Evolutionary conservation across 768 basidiomycete species (phyloP), one percentile per base, ranked within the genome.

Genomic region (Chalciporus piperatus): DNA sequence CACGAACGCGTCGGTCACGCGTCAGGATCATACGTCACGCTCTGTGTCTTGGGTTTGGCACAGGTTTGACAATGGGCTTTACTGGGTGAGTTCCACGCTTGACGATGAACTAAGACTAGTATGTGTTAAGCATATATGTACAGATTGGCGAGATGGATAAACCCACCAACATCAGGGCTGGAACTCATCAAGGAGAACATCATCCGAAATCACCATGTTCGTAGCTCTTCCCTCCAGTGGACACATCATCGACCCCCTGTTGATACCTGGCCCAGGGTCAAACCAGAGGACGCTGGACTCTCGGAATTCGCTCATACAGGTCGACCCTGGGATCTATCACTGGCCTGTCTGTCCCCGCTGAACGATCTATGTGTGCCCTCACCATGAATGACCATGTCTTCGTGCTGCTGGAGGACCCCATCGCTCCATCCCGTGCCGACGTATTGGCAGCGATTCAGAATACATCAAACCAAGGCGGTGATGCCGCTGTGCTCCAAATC

Each of bases 301-400:
- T 92, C 28, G 78, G 81, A 40, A 74, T 90, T 37, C 81, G 82
- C 52, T 88, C 88, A 5, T 90, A 84, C 65, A 81, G 89, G 20
- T 89, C 89, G 1, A 81, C 80, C n/a, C 71, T 89, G 8, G 73
- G 77, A n/a, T 75, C 79, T 51, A 74, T 76, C 45, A 75, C 77
- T 4, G 79, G 79, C 11, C 59, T 77, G 43, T 74, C 80, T 40
- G 59, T 80, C 22, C 72, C 71, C 14, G 70, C 78, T 3, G 89
- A 91, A 62, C 78, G 89, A 27, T 79, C 79, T 1, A 87, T 92
- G 81, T 86, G 79, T 58, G 74, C 87, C 16, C 74, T 92, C 17
- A 87, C 87, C 2, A 87, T 90, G 85, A 82, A 84, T 51, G 82
- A 90, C 41, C 85, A 86, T 58, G 86, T 87, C 22, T 92, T 89